phyloP scores from a whole-genome alignment of 1,284 basidiomycete species.

The Leccinum griseonigrum region DNA sequence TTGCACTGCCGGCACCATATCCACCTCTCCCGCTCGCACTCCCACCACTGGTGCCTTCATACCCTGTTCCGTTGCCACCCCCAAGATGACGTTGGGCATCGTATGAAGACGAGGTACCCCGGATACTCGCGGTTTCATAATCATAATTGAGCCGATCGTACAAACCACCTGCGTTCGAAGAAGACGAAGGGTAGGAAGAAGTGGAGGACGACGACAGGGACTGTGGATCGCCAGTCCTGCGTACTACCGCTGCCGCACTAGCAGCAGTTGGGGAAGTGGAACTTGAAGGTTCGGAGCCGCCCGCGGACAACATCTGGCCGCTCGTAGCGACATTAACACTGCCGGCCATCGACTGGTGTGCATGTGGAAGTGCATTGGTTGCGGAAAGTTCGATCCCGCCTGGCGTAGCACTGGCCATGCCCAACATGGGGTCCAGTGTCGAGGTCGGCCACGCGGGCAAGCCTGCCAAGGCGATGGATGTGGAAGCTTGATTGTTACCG shows the following conservation, averaged over 20 bases:
- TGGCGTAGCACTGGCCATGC: slow-evolving; percentile 31
- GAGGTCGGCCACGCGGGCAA: slow-evolving; percentile 34
- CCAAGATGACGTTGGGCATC: slow-evolving; percentile 23
- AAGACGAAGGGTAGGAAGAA: slow-evolving; percentile 14
- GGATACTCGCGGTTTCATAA: slow-evolving; percentile 15
- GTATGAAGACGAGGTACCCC: slow-evolving; percentile 19
- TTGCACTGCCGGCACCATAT: slow-evolving; percentile 19
- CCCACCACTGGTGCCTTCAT: slow-evolving; percentile 13
- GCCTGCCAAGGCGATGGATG: slow-evolving; percentile 28
- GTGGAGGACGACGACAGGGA: slow-evolving; percentile 17
- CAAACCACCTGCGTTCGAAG: slow-evolving; percentile 17
- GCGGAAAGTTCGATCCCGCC: slow-evolving; percentile 32
- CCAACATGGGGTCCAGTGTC: slow-evolving; percentile 32
- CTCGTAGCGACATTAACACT: slow-evolving; percentile 10
- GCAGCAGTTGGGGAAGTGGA: slow-evolving; percentile 11
- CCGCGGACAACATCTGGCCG: slow-evolving; percentile 30
- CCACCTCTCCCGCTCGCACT: slow-evolving; percentile 17
- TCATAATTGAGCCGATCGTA: slow-evolving; percentile 25
- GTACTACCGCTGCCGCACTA: slow-evolving; percentile 1
- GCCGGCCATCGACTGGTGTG: slow-evolving; percentile 16
- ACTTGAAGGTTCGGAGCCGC: slow-evolving; percentile 22
- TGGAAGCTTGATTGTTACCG: slow-evolving; percentile 12
- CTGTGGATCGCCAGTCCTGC: slow-evolving; percentile 21
- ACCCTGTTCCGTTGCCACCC: slow-evolving; percentile 7
- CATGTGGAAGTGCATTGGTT: slow-evolving; percentile 8